A percentile compares a stretch with the other conserved stretches of the same genome.
These are phyloP conservation scores for Saccharomycopsis babjevae DNA, from an alignment of 805 yeast genomes.

Conservation along the genomic window DNA sequence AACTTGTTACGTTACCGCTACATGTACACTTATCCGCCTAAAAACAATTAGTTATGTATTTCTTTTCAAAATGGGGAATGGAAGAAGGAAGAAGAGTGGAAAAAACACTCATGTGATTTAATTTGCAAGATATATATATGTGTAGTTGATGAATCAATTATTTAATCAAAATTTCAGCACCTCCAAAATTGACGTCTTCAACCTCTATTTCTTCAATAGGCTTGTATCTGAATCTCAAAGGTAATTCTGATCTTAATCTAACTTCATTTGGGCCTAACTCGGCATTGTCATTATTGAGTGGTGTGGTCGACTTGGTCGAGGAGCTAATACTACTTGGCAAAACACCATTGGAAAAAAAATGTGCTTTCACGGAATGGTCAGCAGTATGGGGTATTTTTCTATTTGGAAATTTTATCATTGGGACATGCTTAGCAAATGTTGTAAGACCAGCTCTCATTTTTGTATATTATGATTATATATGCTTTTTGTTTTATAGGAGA, in stretches of 20 bases:
- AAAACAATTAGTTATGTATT: no score
- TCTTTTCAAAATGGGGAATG: no score
- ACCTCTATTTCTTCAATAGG: slow-evolving; percentile 58
- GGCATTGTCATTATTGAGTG: background rate
- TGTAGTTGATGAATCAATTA: background rate
- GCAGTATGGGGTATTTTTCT: slow-evolving; percentile 9
- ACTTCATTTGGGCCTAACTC: background rate
- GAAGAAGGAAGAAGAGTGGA: no score
- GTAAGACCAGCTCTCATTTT: slow-evolving; percentile 26
- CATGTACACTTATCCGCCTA: no score
- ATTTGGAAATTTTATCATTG: slow-evolving; percentile 59
- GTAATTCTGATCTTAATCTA: slow-evolving; percentile 43
- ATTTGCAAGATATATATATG: background rate
- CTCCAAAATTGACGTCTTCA: slow-evolving; percentile 73
- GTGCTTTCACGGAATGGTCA: slow-evolving; percentile 26
- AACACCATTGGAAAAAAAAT: slow-evolving; percentile 35
- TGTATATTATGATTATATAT: background rate
- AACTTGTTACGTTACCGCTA: no score
- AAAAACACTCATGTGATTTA: background rate
- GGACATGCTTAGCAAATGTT: slow-evolving; percentile 31
- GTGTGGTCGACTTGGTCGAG: background rate
- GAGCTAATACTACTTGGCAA: slow-evolving; percentile 26
- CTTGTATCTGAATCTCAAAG: slow-evolving; percentile 63
- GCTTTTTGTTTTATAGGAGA: no score
- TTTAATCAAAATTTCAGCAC: slow-evolving; percentile 43